These are phyloP conservation scores for Nymphaea thermarum DNA, from an alignment of 164 flowering plant species.

Conservation along the genomic window DNA sequence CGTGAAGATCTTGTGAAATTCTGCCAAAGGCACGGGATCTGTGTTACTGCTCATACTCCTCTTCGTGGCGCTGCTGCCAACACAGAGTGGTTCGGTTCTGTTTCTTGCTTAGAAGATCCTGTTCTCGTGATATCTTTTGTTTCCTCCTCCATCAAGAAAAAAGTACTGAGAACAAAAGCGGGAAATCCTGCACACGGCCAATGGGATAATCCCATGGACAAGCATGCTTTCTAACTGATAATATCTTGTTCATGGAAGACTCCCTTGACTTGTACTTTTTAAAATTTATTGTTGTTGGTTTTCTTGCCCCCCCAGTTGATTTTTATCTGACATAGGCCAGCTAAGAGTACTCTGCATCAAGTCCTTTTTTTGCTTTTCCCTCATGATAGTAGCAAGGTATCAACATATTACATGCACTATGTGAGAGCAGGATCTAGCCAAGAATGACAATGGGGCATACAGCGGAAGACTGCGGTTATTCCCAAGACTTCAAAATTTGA, in stretches of 20 bases:
- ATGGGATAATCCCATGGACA: not conserved
- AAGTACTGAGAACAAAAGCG: too few relatives aligned
- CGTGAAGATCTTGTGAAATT: constrained; percentile 85
- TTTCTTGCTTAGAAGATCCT: constrained; percentile 83
- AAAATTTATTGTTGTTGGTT: too few relatives aligned
- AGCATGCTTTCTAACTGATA: not conserved
- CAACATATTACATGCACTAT: not conserved
- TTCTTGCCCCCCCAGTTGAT: not conserved
- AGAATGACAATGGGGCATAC: constrained; percentile 90
- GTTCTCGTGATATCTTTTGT: constrained; percentile 38
- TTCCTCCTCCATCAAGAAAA: not conserved
- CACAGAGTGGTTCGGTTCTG: constrained; percentile 75
- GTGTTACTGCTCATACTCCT: constrained; percentile 88
- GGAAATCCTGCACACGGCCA: too few relatives aligned
- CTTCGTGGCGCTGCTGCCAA: constrained; percentile 80
- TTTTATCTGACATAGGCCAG: not conserved
- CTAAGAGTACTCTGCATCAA: not conserved
- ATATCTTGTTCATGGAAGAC: not conserved
- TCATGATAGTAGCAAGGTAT: not conserved
- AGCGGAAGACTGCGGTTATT: constrained; percentile 63
- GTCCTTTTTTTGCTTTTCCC: not conserved
- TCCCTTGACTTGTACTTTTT: not conserved
- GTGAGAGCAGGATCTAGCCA: constrained; percentile 45
- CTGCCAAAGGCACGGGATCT: constrained; percentile 88
- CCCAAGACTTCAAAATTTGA: constrained; percentile 74